Base-by-base conservation (phyloP, 1,139 yeast genomes). In the Protomyces lactucae-debilis region DNA sequence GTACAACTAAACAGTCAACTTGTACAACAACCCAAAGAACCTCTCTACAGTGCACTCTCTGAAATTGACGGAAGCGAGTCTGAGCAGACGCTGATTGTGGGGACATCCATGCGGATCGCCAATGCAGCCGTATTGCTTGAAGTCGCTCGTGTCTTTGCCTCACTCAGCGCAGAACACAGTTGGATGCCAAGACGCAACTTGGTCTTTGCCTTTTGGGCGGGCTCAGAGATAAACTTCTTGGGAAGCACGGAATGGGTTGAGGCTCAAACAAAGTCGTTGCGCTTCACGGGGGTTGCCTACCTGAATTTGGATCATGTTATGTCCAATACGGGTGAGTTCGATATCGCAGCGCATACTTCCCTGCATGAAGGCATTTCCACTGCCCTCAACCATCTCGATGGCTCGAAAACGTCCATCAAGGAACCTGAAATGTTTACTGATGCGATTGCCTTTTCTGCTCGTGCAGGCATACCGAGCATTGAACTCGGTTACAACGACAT, bases 121-220 rank as follows among this genome's bases (percentile, higher is more conserved):
- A 96, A 97, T 0, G 85, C 95, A 0, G 84, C 87, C 0, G 79
- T 87, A 1, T 73, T 93, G 66, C 76, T 92, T 16, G 95, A 90
- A 70, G 75, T 92, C 65, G 84, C 89, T 3, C 83, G 88, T 66
- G 74, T 88, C 0, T 82, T 93, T 66, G 84, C 91, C n/a, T 78
- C 83, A 25, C 76, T 92, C 73, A 85, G 83, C 67, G 78, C 84
- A 64, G 80, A 83, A 63, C 83, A 81, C 69, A 83, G 85, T 67
- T 93, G 98, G 98, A 78, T 80, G 55, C 98, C 99, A 0, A 74
- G 92, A 35, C 81, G 99, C 71, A 80, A 93, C 0, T 84, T 93
- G 8, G 86, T 86, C 71, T 91, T 93, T 75, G 84, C 85, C 0
- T 89, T 97, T 1, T 91, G 90, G 79, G 97, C 92, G 71, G 97